phyloP scores from a whole-genome alignment of 1,284 basidiomycete species.

The Rhodotorula sp. region DNA sequence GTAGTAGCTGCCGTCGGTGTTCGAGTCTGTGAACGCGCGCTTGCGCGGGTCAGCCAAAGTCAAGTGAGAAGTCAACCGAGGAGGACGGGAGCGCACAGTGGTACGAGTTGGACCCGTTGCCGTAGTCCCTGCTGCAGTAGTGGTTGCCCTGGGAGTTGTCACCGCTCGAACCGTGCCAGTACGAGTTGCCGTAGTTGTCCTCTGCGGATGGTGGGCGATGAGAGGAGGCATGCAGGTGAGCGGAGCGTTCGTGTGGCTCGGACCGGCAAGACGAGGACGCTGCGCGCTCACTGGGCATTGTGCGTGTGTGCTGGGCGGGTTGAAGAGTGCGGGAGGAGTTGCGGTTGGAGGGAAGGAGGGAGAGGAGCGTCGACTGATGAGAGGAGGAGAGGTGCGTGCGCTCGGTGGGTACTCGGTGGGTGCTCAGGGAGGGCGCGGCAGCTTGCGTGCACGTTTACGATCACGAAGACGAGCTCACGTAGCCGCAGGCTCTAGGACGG shows the following conservation, averaged over 20 bases:
- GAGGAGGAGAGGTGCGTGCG: no score
- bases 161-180: slow-evolving; percentile 7
- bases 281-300: slow-evolving; percentile 20
- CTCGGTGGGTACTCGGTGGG: no score
- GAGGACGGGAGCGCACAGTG: slow-evolving; percentile 6
- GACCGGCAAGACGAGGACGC: no score
- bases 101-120: slow-evolving; percentile 15
- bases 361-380: not conserved
- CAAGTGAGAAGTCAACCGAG: not conserved
- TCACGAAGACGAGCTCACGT: no score
- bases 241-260: not conserved
- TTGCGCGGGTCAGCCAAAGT: not conserved
- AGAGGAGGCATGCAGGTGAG: not conserved
- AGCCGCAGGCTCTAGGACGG: not conserved
- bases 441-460: no score
- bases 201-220: not conserved
- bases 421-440: no score
- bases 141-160: slow-evolving; percentile 16
- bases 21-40: not conserved
- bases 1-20: slow-evolving; percentile 23
- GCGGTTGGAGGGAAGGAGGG: not conserved
- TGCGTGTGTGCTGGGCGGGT: not conserved
- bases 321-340: not conserved
- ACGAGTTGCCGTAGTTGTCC: slow-evolving; percentile 20
- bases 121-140: slow-evolving; percentile 19